Evolutionary conservation across 2,329 filamentous ascomycete species (phyloP).

Genomic region (Penicillium sp.): DNA sequence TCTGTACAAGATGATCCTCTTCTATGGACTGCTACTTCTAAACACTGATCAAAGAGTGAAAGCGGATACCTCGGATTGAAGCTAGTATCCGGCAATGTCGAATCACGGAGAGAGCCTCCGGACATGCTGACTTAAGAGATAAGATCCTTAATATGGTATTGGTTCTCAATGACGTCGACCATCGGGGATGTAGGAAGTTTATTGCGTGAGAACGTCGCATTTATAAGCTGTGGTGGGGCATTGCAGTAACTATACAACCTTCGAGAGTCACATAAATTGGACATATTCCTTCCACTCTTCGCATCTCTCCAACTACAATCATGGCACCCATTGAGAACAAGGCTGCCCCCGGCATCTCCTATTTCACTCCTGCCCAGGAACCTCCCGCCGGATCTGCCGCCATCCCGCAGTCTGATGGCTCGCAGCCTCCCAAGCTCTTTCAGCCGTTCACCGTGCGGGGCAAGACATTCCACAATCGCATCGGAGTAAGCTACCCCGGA

Average conservation of each 20-base stretch:
- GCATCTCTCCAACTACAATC: not conserved
- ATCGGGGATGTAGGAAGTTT: not conserved
- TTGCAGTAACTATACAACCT: not conserved
- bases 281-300: not conserved
- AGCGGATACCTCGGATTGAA: no score
- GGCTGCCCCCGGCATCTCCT: conserved; percentile 40
- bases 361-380: conserved; percentile 38
- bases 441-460: conserved; percentile 54
- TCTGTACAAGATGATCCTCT: not conserved
- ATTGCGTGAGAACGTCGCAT: not conserved
- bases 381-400: conserved; percentile 37
- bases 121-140: no score
- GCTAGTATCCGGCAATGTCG: no score
- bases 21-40: no score
- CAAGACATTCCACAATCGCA: conserved; percentile 62
- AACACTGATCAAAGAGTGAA: no score
- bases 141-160: no score
- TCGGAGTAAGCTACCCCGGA: conserved; percentile 46
- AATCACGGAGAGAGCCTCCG: no score
- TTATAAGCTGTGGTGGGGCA: conserved; percentile 10
- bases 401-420: conserved; percentile 39
- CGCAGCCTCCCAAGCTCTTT: conserved; percentile 53
- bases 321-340: conserved; percentile 30
- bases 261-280: not conserved
- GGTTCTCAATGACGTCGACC: no score